Evolutionary conservation across 371 early-diverging fungal species (phyloP).

Genomic region (Mucor circinelloides): DNA sequence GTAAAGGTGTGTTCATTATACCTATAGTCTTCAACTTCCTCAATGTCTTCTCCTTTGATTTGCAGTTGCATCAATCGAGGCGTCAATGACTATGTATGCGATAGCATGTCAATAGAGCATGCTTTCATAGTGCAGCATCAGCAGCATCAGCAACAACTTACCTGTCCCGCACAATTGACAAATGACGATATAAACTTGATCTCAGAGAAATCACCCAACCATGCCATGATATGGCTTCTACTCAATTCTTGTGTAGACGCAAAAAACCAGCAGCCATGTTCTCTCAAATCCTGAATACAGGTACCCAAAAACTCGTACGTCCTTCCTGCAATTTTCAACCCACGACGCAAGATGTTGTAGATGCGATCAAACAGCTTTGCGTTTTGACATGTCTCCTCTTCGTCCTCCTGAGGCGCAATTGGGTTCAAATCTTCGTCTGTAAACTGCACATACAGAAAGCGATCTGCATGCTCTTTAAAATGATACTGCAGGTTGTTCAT

Average conservation of each 20-base stretch:
- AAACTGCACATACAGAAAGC: slow-evolving; percentile 73
- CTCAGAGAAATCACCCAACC: slow-evolving; percentile 71
- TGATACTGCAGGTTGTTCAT: slow-evolving; percentile 66
- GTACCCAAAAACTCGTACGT: slow-evolving; percentile 73
- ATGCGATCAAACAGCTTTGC: slow-evolving; percentile 45
- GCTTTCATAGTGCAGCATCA: background rate
- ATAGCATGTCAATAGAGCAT: no score
- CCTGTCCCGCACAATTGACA: slow-evolving; percentile 68
- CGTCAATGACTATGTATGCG: background rate
- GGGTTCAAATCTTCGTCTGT: slow-evolving; percentile 62
- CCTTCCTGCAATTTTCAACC: slow-evolving; percentile 57
- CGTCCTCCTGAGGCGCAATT: slow-evolving; percentile 21
- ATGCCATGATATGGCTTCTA: slow-evolving; percentile 50
- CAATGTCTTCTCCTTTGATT: slow-evolving; percentile 30
- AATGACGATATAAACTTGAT: slow-evolving; percentile 65
- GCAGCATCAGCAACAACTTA: background rate
- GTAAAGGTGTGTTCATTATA: slow-evolving; percentile 56
- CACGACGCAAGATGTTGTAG: slow-evolving; percentile 47
- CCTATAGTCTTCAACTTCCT: slow-evolving; percentile 55
- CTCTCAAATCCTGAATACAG: slow-evolving; percentile 62
- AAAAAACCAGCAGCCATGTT: slow-evolving; percentile 80
- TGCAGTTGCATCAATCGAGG: background rate
- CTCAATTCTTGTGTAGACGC: slow-evolving; percentile 31
- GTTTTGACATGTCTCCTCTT: slow-evolving; percentile 14
- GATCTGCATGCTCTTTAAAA: slow-evolving; percentile 46